Percentiles rank a stretch among this genome's conserved stretches.
These are phyloP conservation scores for Diaporthe caulivora DNA, from an alignment of 2,329 filamentous ascomycete genomes.

Conservation along the genomic window DNA sequence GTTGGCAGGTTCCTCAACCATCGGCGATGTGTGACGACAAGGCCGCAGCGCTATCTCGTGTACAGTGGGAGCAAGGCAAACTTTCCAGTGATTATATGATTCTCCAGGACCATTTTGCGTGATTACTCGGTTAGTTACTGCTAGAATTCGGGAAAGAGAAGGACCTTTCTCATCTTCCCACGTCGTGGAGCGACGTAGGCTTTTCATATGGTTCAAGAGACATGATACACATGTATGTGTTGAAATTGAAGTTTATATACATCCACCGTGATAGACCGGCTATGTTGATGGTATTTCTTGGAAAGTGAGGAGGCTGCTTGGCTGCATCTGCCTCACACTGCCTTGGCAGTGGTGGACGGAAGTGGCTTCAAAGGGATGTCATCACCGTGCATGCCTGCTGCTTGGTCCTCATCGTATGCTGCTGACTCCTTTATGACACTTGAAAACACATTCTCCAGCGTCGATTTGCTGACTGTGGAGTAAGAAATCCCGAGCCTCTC, in stretches of 20 bases:
- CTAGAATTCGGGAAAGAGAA: neutral
- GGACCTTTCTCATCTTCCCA: neutral
- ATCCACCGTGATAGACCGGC: too few species aligned
- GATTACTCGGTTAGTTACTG: neutral
- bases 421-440: neutral
- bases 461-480: neutral
- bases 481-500: neutral
- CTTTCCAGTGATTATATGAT: too few species aligned
- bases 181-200: neutral
- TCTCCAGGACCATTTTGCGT: neutral
- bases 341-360: neutral
- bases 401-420: neutral
- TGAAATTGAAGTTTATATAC: neutral
- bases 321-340: neutral
- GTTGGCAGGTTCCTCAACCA: neutral
- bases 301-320: too few species aligned
- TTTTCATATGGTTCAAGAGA: neutral
- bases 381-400: neutral
- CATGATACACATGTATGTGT: neutral
- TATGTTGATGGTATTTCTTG: neutral
- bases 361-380: neutral
- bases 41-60: neutral
- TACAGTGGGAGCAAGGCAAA: neutral
- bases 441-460: neutral
- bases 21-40: neutral